Evolutionary conservation across 306 rosid genomes (phyloP).

Genomic region (Pachyrhizus erosus): DNA sequence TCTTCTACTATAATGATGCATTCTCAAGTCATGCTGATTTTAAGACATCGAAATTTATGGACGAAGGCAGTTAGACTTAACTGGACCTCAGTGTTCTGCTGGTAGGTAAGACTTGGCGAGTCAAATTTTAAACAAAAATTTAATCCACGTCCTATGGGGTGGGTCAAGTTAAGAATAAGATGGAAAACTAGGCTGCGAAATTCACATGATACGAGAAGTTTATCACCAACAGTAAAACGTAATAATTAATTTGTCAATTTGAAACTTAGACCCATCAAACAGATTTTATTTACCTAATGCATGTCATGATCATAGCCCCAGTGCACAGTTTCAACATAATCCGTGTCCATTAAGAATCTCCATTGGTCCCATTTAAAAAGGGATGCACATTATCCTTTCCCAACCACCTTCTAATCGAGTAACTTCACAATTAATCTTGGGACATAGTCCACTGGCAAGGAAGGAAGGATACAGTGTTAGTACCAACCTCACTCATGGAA

Average conservation of each 20-base stretch:
- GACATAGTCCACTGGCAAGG: conserved; percentile 1
- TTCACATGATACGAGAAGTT: background rate
- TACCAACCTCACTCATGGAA: background rate
- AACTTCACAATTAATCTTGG: conserved; percentile 26
- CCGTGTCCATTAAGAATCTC: background rate
- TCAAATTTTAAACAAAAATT: conserved; percentile 5
- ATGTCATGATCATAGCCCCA: conserved; percentile 3
- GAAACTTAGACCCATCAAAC: background rate
- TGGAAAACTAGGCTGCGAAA: background rate
- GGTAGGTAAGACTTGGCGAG: background rate
- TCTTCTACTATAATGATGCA: conserved; percentile 24
- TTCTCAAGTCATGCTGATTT: conserved; percentile 14
- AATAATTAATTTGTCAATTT: background rate
- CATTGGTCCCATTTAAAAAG: conserved; percentile 33
- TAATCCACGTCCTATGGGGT: background rate
- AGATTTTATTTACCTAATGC: conserved; percentile 6
- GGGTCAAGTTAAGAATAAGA: conserved; percentile 22
- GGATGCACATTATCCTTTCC: conserved; percentile 1
- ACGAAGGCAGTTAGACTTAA: conserved; percentile 2
- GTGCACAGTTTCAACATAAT: background rate
- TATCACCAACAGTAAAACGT: background rate
- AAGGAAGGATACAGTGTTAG: background rate
- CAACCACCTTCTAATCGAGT: conserved; percentile 26
- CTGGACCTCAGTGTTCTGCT: conserved; percentile 15
- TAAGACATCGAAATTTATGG: background rate